A percentile compares a stretch with the other conserved stretches of the same genome.
phyloP scores from a whole-genome alignment of 2,329 filamentous ascomycete species.

The Aureobasidium vineae region DNA sequence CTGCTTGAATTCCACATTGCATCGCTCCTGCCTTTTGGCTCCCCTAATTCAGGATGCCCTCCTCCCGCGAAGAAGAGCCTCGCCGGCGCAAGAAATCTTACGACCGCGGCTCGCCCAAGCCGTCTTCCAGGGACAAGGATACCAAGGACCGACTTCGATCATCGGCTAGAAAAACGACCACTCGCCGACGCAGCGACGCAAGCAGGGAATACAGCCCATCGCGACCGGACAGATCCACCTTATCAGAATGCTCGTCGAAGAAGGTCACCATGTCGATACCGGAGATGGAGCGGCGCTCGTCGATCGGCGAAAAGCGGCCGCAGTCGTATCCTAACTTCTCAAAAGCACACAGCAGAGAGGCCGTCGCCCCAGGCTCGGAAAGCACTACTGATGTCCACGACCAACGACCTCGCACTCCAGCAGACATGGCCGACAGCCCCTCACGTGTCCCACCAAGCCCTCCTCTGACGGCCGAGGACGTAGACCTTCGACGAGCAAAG shows the following conservation, averaged over 20 bases:
- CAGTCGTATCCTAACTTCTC: constrained; percentile 79
- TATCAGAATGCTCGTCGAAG: constrained; percentile 29
- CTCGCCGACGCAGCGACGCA: constrained; percentile 30
- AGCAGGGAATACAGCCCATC: constrained; percentile 29
- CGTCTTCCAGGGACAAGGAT: constrained; percentile 28
- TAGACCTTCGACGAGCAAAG: constrained; percentile 46
- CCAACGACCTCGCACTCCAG: constrained; percentile 22
- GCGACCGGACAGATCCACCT: constrained; percentile 28
- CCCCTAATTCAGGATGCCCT: constrained; percentile 4
- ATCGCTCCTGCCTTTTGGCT: constrained; percentile 8
- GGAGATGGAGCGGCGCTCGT: constrained; percentile 48
- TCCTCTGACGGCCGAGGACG: constrained; percentile 47
- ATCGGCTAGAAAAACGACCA: constrained; percentile 28
- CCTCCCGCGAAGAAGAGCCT: constrained; percentile 26
- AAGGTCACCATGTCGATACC: constrained; percentile 45
- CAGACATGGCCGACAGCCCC: constrained; percentile 27
- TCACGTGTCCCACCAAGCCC: constrained; percentile 48
- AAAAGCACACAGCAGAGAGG: constrained; percentile 89
- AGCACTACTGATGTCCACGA: neutral
- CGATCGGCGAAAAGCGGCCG: constrained; percentile 40
- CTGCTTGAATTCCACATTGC: neutral
- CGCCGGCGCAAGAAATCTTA: constrained; percentile 42
- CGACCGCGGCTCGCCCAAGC: constrained; percentile 37
- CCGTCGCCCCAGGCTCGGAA: constrained; percentile 56
- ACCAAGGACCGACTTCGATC: constrained; percentile 32